Conservation (phyloP, 768 basidiomycete species). For the Phanerochaete carnosa region DNA sequence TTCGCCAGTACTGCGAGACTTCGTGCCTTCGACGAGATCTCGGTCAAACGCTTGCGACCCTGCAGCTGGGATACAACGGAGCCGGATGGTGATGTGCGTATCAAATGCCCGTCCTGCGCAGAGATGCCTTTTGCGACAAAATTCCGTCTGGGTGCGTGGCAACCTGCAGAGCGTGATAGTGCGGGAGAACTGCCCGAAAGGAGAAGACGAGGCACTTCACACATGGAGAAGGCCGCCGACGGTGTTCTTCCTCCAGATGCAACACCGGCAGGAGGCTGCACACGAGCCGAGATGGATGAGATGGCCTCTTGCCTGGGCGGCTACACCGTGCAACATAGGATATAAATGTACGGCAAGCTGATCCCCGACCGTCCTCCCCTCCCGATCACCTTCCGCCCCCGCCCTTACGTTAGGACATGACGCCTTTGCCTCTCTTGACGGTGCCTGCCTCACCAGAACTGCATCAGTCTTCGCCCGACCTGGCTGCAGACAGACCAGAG, state of each 20-base stretch:
- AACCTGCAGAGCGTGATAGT: slow-evolving; percentile 1
- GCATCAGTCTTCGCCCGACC: background rate
- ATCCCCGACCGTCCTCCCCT: slow-evolving; percentile 7
- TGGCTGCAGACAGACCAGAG: slow-evolving; percentile 11
- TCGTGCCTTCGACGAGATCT: background rate
- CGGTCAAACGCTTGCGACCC: slow-evolving; percentile 2
- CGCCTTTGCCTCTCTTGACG: slow-evolving; percentile 11
- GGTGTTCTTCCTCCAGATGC: slow-evolving; percentile 7
- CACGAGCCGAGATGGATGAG: slow-evolving; percentile 8
- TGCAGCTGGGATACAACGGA: slow-evolving; percentile 1
- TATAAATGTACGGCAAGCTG: slow-evolving; percentile 11
- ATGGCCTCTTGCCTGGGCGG: slow-evolving; percentile 2
- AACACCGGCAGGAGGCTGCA: slow-evolving; percentile 10
- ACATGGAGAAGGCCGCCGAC: background rate
- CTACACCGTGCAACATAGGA: slow-evolving; percentile 6
- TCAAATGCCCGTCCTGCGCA: background rate
- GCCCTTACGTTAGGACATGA: slow-evolving; percentile 17
- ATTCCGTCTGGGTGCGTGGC: background rate
- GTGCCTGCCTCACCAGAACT: background rate
- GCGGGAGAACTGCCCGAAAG: slow-evolving; percentile 6
- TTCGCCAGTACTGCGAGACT: background rate
- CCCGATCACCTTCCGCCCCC: slow-evolving; percentile 14
- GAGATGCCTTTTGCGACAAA: slow-evolving; percentile 6
- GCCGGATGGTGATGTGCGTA: background rate
- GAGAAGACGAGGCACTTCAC: background rate